Conservation (phyloP, 2,329 filamentous ascomycete species). For the Dactylellina sp. region DNA sequence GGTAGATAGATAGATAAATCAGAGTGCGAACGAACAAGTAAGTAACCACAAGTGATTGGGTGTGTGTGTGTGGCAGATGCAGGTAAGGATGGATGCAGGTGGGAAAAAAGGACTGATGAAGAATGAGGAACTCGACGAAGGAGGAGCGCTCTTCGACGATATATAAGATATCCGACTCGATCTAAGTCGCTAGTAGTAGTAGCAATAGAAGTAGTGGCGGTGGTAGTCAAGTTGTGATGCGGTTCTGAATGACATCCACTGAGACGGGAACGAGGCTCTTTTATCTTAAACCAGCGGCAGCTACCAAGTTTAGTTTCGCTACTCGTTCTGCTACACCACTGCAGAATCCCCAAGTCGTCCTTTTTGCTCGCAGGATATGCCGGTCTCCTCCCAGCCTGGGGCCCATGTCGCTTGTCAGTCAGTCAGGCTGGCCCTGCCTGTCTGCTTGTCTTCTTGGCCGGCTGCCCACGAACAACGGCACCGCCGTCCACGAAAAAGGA, state of each 20-base stretch:
- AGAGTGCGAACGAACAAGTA: conserved; percentile 11
- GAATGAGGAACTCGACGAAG: conserved; percentile 48
- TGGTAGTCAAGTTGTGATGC: conserved; percentile 40
- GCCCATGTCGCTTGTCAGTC: conserved; percentile 29
- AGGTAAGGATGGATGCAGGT: conserved; percentile 13
- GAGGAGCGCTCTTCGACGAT: conserved; percentile 56
- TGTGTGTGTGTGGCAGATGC: conserved; percentile 40
- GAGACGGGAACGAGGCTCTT: conserved; percentile 56
- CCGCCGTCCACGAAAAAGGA: conserved; percentile 39
- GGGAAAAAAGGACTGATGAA: conserved; percentile 23
- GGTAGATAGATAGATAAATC: conserved; percentile 3
- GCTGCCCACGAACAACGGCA: conserved; percentile 34
- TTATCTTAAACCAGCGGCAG: conserved; percentile 45
- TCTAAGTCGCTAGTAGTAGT: background rate
- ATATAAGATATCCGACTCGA: conserved; percentile 16
- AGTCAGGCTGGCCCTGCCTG: conserved; percentile 24
- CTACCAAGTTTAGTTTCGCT: conserved; percentile 21
- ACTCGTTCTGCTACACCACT: background rate
- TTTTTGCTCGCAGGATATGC: background rate
- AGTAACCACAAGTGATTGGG: too few relatives aligned
- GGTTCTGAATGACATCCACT: conserved; percentile 43
- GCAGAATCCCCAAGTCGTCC: conserved; percentile 5
- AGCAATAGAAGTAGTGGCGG: too few relatives aligned
- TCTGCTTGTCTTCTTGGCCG: too few relatives aligned
- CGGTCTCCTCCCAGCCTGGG: conserved; percentile 13